Evolutionary conservation across 768 basidiomycete genomes (phyloP), one percentile per base, ranked within the genome.

Genomic region (Pisolithus tinctorius): DNA sequence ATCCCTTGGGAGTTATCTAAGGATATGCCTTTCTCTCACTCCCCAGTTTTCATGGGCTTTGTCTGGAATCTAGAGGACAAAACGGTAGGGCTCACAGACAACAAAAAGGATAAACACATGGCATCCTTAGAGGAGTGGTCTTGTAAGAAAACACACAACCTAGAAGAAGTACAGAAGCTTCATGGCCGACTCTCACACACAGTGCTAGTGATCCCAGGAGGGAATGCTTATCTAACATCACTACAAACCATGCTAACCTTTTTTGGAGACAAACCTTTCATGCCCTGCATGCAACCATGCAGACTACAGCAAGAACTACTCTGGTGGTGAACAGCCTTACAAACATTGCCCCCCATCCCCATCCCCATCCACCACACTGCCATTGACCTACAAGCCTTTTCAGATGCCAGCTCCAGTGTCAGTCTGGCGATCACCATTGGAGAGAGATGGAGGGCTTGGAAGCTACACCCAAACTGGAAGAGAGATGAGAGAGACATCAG

Each of bases 351-450:
- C 5, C 9, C 39, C 39, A 8, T 40, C 16, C 29, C 57, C 7
- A 69, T 77, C 45, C 67, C 67, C 0, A 54, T 52, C 4, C 64
- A 65, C 2, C 3, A 11, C 2, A 2, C 44, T 5, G 11, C 74
- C 47, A 0, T 53, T 4, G 66, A 76, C 55, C 4, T 55, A 25
- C 17, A 31, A 0, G 73, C 74, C 0, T 77, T 58, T 64, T 77
- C 71, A 2, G 71, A 77, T 54, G 74, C 73, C 2, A 74, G 72
- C 60, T 68, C 65, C 0, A 72, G 73, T n/a, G n/a, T n/a, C n/a
- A n/a, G n/a, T n/a, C n/a, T n/a, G n/a, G n/a, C n/a, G n/a, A n/a
- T n/a, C n/a, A n/a, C n/a, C n/a, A n/a, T n/a, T n/a, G n/a, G n/a
- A n/a, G n/a, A n/a, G n/a, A n/a, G n/a, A n/a, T n/a, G n/a, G n/a